These are phyloP conservation scores for Candolleomyces eurysporus DNA, from an alignment of 768 basidiomycete species.

Conservation along the genomic window DNA sequence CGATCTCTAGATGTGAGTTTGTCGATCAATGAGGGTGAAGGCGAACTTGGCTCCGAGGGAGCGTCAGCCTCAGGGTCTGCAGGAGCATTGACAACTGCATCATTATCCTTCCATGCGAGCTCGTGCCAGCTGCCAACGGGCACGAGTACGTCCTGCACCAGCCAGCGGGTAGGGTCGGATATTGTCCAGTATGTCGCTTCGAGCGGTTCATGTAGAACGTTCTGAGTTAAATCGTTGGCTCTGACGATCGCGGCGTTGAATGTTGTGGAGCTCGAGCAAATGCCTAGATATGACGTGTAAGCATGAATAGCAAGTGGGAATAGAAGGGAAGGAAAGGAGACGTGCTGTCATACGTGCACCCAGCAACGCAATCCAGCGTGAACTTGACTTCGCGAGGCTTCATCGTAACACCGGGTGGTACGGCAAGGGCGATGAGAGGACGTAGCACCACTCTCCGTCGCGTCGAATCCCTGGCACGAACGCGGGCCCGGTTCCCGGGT, in stretches of 20 bases:
- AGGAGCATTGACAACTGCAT: too few species aligned
- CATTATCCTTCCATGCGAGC: slow-evolving; percentile 17
- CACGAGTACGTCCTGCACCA: slow-evolving; percentile 27
- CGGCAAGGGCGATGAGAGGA: slow-evolving; percentile 13
- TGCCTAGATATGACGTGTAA: slow-evolving; percentile 14
- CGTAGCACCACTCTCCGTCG: slow-evolving; percentile 14
- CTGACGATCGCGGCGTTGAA: slow-evolving; percentile 30
- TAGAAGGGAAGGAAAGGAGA: neutral
- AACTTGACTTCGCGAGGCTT: slow-evolving; percentile 11
- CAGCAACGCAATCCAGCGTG: slow-evolving; percentile 12
- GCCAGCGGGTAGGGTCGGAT: slow-evolving; percentile 16
- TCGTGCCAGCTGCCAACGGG: slow-evolving; percentile 13
- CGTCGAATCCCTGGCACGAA: neutral
- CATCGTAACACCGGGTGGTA: neutral
- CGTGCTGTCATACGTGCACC: neutral
- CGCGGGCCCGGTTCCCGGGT: slow-evolving; percentile 5
- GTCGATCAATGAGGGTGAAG: neutral
- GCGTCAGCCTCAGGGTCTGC: neutral
- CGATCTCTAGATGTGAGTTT: slow-evolving; percentile 3
- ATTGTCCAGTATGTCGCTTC: slow-evolving; percentile 8
- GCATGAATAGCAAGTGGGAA: neutral
- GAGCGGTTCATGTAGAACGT: neutral
- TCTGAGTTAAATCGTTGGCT: neutral
- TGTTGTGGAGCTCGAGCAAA: slow-evolving; percentile 18
- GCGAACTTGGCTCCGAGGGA: neutral